Percentiles rank a stretch among this genome's conserved stretches.
These are phyloP conservation scores for Talaromyces proteolyticus DNA, from an alignment of 495 filamentous ascomycete genomes.

Conservation along the genomic window DNA sequence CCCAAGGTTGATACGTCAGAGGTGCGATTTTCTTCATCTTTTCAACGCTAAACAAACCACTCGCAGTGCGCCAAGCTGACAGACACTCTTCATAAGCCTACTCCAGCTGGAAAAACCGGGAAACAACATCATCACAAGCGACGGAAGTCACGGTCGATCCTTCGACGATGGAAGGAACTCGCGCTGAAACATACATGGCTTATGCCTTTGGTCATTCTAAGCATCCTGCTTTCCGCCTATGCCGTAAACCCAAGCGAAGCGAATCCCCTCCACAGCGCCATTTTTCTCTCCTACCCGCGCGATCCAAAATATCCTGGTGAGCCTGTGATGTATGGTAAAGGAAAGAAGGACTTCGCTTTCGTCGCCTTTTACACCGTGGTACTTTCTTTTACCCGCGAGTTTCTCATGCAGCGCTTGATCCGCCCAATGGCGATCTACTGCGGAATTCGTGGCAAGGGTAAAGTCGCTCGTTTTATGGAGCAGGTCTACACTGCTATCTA, in stretches of 20 bases:
- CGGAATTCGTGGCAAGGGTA: constrained; percentile 68
- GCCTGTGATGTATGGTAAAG: constrained; percentile 82
- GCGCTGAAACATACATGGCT: constrained; percentile 75
- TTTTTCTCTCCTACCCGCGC: constrained; percentile 90
- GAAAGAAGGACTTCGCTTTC: constrained; percentile 75
- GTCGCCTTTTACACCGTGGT: constrained; percentile 87
- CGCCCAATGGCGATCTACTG: constrained; percentile 67
- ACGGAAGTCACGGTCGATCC: constrained; percentile 49
- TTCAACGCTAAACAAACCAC: background rate
- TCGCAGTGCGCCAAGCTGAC: background rate
- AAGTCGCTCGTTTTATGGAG: constrained; percentile 94
- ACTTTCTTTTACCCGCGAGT: constrained; percentile 89
- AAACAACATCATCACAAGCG: constrained; percentile 40
- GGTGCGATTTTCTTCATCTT: background rate
- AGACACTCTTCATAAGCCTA: constrained; percentile 7
- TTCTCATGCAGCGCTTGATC: constrained; percentile 90
- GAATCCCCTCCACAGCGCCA: constrained; percentile 79
- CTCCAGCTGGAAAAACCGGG: constrained; percentile 19
- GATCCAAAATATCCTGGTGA: constrained; percentile 47
- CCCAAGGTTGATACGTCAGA: constrained; percentile 5
- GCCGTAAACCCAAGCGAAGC: constrained; percentile 70
- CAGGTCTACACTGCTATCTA: constrained; percentile 97
- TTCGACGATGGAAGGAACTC: constrained; percentile 60
- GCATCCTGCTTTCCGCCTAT: constrained; percentile 60
- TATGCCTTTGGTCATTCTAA: constrained; percentile 66